A percentile compares a stretch with the other conserved stretches of the same genome.
Evolutionary conservation across 2,329 filamentous ascomycete genomes (phyloP).

Genomic region (Ceratocystis colombiana): DNA sequence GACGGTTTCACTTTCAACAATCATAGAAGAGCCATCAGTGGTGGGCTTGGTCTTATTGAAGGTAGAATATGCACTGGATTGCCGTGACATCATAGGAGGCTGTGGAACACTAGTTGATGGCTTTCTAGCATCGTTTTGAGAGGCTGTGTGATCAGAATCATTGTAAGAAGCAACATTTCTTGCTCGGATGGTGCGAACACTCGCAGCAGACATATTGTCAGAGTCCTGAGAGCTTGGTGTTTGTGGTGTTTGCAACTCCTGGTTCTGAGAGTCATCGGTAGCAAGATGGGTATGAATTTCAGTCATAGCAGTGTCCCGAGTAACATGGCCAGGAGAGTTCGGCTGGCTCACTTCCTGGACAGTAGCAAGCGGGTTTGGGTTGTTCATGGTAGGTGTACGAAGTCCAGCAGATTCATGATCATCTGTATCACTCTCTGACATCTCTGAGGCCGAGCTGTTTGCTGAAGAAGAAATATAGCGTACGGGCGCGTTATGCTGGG

Average conservation of each 20-base stretch:
- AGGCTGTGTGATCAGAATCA: constrained; percentile 56
- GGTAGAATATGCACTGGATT: constrained; percentile 54
- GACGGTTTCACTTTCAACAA: constrained; percentile 93
- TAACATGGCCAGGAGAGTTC: constrained; percentile 49
- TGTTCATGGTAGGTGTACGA: constrained; percentile 48
- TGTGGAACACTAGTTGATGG: constrained; percentile 34
- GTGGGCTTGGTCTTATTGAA: constrained; percentile 62
- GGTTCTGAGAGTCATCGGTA: not conserved
- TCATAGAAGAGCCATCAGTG: constrained; percentile 77
- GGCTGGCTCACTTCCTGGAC: constrained; percentile 82
- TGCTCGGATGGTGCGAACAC: constrained; percentile 16
- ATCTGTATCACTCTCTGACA: constrained; percentile 45
- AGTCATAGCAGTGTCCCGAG: constrained; percentile 40
- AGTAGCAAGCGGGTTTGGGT: constrained; percentile 61
- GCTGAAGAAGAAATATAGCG: constrained; percentile 21
- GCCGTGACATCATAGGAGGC: constrained; percentile 50
- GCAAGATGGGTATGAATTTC: constrained; percentile 43
- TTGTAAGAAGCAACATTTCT: constrained; percentile 27
- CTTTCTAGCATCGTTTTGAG: constrained; percentile 36
- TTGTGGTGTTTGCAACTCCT: not conserved
- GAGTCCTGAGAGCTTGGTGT: constrained; percentile 13
- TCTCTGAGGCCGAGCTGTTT: constrained; percentile 27
- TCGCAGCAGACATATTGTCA: constrained; percentile 17
- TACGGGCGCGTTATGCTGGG: not conserved
- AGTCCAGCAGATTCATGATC: constrained; percentile 43